Conservation (phyloP, 2,329 filamentous ascomycete species). For the Acephala macrosclerotiorum region DNA sequence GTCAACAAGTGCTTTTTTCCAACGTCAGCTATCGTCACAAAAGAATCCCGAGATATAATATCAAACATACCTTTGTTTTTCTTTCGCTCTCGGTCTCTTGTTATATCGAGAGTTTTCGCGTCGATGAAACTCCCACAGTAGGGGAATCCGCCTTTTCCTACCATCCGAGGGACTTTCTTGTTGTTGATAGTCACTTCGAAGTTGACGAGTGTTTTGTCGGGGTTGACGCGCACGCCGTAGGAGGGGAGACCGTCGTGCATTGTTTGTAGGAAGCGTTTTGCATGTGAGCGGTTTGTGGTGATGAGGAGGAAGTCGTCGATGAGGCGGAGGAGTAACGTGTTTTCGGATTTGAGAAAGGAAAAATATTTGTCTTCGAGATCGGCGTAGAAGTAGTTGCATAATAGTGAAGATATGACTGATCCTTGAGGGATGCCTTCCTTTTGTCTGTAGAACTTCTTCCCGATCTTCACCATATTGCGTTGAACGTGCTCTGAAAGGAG, state of each 20-base stretch:
- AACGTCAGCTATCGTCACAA: conserved; percentile 20
- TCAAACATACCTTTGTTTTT: conserved; percentile 56
- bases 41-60: neutral
- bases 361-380: conserved; percentile 78
- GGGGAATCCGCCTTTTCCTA: conserved; percentile 67
- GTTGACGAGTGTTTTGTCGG: conserved; percentile 83
- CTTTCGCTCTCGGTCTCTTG: conserved; percentile 67
- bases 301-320: conserved; percentile 95
- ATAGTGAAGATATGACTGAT: conserved; percentile 82
- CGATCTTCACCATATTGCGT: conserved; percentile 85
- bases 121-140: conserved; percentile 88
- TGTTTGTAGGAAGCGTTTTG: conserved; percentile 73
- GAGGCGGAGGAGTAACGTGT: conserved; percentile 78
- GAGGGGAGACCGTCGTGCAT: conserved; percentile 83
- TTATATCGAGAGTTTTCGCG: conserved; percentile 75
- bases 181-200: conserved; percentile 72
- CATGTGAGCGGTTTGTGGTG: conserved; percentile 72
- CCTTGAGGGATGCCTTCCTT: conserved; percentile 92
- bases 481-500: conserved; percentile 82
- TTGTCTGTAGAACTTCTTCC: conserved; percentile 88
- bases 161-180: conserved; percentile 57
- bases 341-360: conserved; percentile 64
- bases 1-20: conserved; percentile 62
- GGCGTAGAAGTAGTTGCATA: conserved; percentile 97
- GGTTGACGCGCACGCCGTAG: conserved; percentile 82